A percentile compares a stretch with the other conserved stretches of the same genome.
Conservation (phyloP, 371 early-diverging fungal species). For the Mucor velutinosus region DNA sequence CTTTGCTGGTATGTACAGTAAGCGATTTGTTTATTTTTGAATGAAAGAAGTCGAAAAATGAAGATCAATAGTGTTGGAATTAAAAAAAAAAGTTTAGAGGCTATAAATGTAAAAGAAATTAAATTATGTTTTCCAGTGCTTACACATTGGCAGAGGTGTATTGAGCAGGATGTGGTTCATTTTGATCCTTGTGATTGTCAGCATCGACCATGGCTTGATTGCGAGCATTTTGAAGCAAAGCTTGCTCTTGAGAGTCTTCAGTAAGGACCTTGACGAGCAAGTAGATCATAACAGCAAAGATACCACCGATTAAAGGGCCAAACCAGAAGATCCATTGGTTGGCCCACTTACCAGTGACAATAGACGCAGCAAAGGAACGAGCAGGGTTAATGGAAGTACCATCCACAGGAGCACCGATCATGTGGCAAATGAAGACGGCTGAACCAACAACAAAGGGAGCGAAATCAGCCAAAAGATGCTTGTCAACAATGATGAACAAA, state of each 20-base stretch:
- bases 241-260: slow-evolving; percentile 13
- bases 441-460: slow-evolving; percentile 56
- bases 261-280: slow-evolving; percentile 8
- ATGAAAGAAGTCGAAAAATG: background rate
- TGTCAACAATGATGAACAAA: slow-evolving; percentile 51
- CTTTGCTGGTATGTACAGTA: background rate
- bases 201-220: background rate
- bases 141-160: too few relatives aligned
- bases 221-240: slow-evolving; percentile 6
- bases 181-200: background rate
- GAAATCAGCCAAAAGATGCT: slow-evolving; percentile 38
- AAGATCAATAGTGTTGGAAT: too few relatives aligned
- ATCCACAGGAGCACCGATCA: slow-evolving; percentile 43
- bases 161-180: too few relatives aligned
- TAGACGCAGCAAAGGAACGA: slow-evolving; percentile 58
- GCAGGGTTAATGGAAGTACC: slow-evolving; percentile 67
- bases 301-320: slow-evolving; percentile 32
- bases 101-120: too few relatives aligned
- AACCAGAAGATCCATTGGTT: slow-evolving; percentile 66
- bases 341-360: slow-evolving; percentile 51
- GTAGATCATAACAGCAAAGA: slow-evolving; percentile 23
- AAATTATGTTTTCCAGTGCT: too few relatives aligned
- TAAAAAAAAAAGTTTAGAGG: too few relatives aligned
- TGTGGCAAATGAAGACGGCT: slow-evolving; percentile 53
- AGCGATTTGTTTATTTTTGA: background rate